phyloP scores from a whole-genome alignment of 257 asterid species.

The Nicotiana noctiflora region DNA sequence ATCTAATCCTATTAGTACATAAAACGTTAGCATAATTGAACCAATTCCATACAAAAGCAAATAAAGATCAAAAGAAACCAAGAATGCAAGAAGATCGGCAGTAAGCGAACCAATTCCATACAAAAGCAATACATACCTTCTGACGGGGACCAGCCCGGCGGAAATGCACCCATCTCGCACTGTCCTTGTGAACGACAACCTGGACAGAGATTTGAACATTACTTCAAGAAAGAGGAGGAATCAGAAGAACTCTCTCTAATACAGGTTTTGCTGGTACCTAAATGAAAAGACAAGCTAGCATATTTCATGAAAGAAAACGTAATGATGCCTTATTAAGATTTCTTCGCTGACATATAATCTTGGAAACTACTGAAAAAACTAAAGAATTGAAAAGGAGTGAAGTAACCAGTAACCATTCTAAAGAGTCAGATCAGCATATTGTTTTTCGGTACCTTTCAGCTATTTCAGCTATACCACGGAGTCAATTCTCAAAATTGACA shows the following conservation, averaged over 20 bases:
- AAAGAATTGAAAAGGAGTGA: not conserved
- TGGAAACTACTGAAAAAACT: constrained; percentile 10
- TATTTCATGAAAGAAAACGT: not conserved
- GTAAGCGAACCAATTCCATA: too few species aligned
- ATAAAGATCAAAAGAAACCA: too few species aligned
- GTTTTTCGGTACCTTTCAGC: not conserved
- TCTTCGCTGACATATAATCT: not conserved
- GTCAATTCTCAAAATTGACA: not conserved
- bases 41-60: too few species aligned
- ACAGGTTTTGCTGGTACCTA: not conserved
- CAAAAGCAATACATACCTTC: constrained; percentile 67
- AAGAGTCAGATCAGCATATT: not conserved
- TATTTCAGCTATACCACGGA: not conserved
- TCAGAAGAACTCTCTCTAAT: not conserved
- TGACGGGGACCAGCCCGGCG: constrained; percentile 98
- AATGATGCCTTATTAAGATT: not conserved
- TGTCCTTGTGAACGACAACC: constrained; percentile 86
- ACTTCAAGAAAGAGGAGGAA: not conserved
- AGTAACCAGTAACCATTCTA: not conserved
- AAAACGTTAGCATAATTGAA: too few species aligned
- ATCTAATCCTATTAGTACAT: too few species aligned
- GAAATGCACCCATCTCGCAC: constrained; percentile 89
- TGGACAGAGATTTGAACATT: constrained; percentile 17
- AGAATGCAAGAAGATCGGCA: too few species aligned
- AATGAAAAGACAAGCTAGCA: not conserved